A percentile compares a stretch with the other conserved stretches of the same genome.
phyloP scores from a whole-genome alignment of 108 stramenopile genomes.

The Pseudonitzschia multistriata region DNA sequence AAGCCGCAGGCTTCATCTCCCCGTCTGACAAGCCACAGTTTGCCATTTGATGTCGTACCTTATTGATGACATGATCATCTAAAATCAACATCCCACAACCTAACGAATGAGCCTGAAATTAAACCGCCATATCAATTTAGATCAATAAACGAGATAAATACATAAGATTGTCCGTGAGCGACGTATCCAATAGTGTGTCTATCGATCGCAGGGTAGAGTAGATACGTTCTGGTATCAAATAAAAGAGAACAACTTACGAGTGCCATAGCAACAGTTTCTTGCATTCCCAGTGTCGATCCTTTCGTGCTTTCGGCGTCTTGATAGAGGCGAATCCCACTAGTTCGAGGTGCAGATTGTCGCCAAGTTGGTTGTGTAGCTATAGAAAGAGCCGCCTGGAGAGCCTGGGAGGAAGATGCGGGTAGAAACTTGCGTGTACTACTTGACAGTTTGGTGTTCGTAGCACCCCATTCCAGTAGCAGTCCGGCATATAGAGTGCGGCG shows the following conservation, averaged over 20 bases:
- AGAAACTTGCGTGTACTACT: constrained; percentile 58
- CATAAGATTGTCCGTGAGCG: background rate
- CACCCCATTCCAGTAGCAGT: constrained; percentile 66
- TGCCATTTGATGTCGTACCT: constrained; percentile 57
- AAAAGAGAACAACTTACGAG: constrained; percentile 42
- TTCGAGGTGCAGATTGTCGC: constrained; percentile 49
- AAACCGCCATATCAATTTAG: background rate
- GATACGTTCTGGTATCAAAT: background rate
- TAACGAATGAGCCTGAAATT: constrained; percentile 65
- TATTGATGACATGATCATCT: constrained; percentile 66
- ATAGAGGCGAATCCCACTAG: constrained; percentile 43
- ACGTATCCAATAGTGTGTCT: background rate
- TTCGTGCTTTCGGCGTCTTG: constrained; percentile 21
- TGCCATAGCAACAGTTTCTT: constrained; percentile 84
- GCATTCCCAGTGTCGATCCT: constrained; percentile 72
- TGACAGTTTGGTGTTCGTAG: constrained; percentile 34
- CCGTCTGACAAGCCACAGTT: constrained; percentile 43
- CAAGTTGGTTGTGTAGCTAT: constrained; percentile 80
- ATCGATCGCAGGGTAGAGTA: background rate
- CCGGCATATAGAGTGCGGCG: constrained; percentile 75
- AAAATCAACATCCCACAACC: constrained; percentile 71
- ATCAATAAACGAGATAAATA: background rate
- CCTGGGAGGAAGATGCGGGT: constrained; percentile 42
- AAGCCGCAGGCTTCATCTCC: constrained; percentile 51
- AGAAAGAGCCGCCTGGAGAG: constrained; percentile 69